Evolutionary conservation across 306 rosid genomes (phyloP).

Genomic region (Begonia fuchsioides): DNA sequence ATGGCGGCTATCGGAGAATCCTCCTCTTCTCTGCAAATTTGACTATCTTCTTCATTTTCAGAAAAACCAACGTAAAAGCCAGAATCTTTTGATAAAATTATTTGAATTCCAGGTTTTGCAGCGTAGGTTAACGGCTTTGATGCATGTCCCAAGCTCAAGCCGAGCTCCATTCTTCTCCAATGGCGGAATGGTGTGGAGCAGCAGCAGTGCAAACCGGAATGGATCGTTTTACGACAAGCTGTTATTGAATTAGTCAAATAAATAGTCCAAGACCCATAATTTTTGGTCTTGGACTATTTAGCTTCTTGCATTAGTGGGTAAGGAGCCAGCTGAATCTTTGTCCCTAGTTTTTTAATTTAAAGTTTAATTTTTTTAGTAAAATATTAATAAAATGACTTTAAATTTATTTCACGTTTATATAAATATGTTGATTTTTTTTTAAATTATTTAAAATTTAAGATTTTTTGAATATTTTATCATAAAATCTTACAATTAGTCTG

Average conservation of each 20-base stretch:
- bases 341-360: conserved; percentile 68
- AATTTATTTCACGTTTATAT: no score
- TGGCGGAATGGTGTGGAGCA: conserved; percentile 12
- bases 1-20: not conserved
- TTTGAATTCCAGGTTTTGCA: conserved; percentile 4
- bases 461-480: no score
- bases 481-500: no score
- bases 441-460: no score
- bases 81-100: not conserved
- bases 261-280: conserved; percentile 5
- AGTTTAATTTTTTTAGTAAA: conserved; percentile 13
- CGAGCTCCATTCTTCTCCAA: conserved; percentile 17
- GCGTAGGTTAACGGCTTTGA: conserved; percentile 8
- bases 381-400: no score
- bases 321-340: conserved; percentile 38
- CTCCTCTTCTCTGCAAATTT: not conserved
- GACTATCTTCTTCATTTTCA: not conserved
- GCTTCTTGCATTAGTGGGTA: conserved; percentile 3
- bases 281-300: no score
- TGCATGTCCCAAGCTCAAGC: conserved; percentile 20
- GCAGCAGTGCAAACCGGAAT: no score
- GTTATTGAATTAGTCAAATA: conserved; percentile 11
- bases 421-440: no score
- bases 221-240: conserved; percentile 8
- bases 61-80: conserved; percentile 20